These are phyloP conservation scores for Citrullus amarus DNA, from an alignment of 306 rosid genomes.

Conservation along the genomic window DNA sequence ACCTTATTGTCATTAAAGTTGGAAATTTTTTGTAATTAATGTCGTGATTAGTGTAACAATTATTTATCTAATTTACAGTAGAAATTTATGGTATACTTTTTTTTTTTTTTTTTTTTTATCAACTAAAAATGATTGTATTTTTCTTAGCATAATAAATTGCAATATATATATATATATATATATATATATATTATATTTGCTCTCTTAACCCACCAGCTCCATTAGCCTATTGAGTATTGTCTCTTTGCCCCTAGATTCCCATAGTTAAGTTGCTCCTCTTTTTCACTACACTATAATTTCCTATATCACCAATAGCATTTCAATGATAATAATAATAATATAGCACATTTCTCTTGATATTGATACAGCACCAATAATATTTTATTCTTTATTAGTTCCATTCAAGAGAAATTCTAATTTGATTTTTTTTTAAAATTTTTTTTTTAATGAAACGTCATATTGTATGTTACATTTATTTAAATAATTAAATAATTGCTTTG, in stretches of 20 bases:
- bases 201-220: no score
- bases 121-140: no score
- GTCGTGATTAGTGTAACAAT: no score
- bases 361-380: not conserved
- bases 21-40: no score
- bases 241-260: not conserved
- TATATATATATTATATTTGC: no score
- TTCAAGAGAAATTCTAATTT: not conserved
- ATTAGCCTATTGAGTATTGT: not conserved
- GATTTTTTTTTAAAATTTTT: no score
- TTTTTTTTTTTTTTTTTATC: no score
- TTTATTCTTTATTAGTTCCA: not conserved
- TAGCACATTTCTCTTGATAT: not conserved
- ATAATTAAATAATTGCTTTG: not conserved
- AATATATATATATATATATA: no score
- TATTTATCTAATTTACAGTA: no score
- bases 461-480: not conserved
- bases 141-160: no score
- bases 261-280: not conserved
- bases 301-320: not conserved
- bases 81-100: no score
- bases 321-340: not conserved
- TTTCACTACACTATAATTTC: not conserved
- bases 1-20: no score
- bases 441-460: not conserved